phyloP scores from a whole-genome alignment of 1,139 yeast genomes.

The Suhomyces atakaporum region DNA sequence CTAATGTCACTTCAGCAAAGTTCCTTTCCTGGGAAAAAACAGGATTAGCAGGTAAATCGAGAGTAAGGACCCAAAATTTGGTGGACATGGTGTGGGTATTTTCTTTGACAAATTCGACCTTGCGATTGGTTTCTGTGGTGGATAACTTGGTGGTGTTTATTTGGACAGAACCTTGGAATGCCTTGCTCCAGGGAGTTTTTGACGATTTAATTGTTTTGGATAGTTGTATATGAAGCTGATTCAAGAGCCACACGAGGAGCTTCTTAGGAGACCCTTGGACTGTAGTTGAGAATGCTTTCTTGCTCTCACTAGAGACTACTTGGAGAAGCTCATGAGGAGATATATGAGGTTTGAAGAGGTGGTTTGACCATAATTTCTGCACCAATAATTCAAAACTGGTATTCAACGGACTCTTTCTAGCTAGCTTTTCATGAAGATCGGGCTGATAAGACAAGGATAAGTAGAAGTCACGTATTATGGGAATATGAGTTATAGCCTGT shows the following conservation, averaged over 20 bases:
- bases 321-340: slow-evolving; percentile 70
- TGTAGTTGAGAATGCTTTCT: slow-evolving; percentile 41
- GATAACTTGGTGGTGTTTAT: slow-evolving; percentile 29
- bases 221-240: slow-evolving; percentile 44
- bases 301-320: slow-evolving; percentile 42
- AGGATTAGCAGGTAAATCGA: slow-evolving; percentile 61
- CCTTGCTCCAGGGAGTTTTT: slow-evolving; percentile 19
- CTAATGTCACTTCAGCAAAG: slow-evolving; percentile 56
- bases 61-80: slow-evolving; percentile 61
- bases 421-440: slow-evolving; percentile 14
- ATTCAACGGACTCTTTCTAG: slow-evolving; percentile 27
- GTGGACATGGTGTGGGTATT: slow-evolving; percentile 17
- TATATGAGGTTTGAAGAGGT: slow-evolving; percentile 58
- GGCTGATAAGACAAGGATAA: slow-evolving; percentile 29
- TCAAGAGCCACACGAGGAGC: slow-evolving; percentile 62
- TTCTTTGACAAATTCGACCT: slow-evolving; percentile 24
- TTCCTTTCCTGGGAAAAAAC: slow-evolving; percentile 43
- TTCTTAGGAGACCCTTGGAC: slow-evolving; percentile 52
- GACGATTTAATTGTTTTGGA: slow-evolving; percentile 19
- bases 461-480: slow-evolving; percentile 53
- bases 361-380: slow-evolving; percentile 65
- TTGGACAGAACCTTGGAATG: slow-evolving; percentile 57
- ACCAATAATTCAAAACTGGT: slow-evolving; percentile 45
- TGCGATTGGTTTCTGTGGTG: slow-evolving; percentile 23
- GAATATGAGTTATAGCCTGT: slow-evolving; percentile 57